phyloP scores from a whole-genome alignment of 768 basidiomycete genomes.

The Tephrocybe sp. region DNA sequence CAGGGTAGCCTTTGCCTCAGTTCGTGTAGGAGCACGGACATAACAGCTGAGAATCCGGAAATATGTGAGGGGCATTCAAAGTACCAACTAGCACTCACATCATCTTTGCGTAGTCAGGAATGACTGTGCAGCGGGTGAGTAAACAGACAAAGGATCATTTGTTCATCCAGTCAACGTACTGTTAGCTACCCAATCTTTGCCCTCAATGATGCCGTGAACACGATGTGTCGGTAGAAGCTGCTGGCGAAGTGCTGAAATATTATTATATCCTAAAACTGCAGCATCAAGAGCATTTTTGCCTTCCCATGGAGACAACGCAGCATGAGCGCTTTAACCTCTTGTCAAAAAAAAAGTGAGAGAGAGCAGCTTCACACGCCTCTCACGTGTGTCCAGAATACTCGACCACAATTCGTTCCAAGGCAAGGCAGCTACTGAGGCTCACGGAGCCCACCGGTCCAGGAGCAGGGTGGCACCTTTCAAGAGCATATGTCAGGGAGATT shows the following conservation, averaged over 20 bases:
- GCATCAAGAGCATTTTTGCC: slow-evolving; percentile 84
- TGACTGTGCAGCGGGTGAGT: slow-evolving; percentile 58
- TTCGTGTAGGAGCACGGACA: slow-evolving; percentile 68
- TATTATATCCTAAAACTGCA: slow-evolving; percentile 82
- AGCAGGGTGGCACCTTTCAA: slow-evolving; percentile 74
- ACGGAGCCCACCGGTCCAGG: slow-evolving; percentile 72
- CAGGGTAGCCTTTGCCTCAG: slow-evolving; percentile 56
- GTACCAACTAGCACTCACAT: slow-evolving; percentile 37
- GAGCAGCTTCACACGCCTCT: slow-evolving; percentile 10
- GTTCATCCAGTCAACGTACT: slow-evolving; percentile 50
- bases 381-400: slow-evolving; percentile 79
- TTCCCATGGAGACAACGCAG: slow-evolving; percentile 81
- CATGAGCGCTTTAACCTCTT: slow-evolving; percentile 59
- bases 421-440: slow-evolving; percentile 64
- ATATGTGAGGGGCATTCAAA: background rate
- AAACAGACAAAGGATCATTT: too few species aligned
- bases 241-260: slow-evolving; percentile 78
- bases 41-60: slow-evolving; percentile 48
- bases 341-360: background rate
- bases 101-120: slow-evolving; percentile 80
- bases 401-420: slow-evolving; percentile 56
- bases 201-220: slow-evolving; percentile 78
- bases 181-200: slow-evolving; percentile 74
- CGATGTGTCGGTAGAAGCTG: slow-evolving; percentile 78
- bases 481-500: background rate